These are phyloP conservation scores for Amylocarpus encephaloides DNA, from an alignment of 2,329 filamentous ascomycete genomes.

Conservation along the genomic window DNA sequence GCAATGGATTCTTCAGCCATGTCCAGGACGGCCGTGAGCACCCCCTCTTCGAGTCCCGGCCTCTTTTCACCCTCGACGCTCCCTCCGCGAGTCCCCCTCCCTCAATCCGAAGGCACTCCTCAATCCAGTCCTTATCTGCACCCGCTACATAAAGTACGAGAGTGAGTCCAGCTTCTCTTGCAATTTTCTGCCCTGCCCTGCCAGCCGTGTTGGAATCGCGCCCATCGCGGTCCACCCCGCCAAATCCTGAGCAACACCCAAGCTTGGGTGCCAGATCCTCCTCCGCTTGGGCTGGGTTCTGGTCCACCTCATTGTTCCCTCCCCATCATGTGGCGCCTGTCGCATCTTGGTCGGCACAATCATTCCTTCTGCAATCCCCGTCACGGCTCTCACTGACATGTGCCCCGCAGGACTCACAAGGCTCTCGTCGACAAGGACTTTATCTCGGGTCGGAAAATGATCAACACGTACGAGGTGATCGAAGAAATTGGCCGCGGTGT, in stretches of 20 bases:
- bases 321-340: neutral
- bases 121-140: constrained; percentile 59
- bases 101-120: constrained; percentile 44
- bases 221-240: neutral
- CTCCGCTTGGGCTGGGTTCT: too few species aligned
- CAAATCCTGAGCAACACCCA: too few species aligned
- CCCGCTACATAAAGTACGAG: constrained; percentile 66
- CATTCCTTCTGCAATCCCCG: neutral
- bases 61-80: constrained; percentile 50
- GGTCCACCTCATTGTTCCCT: neutral
- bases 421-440: constrained; percentile 85
- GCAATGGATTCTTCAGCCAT: constrained; percentile 28
- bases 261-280: too few species aligned
- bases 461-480: constrained; percentile 97
- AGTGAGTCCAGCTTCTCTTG: constrained; percentile 47
- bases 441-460: constrained; percentile 85
- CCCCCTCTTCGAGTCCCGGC: constrained; percentile 54
- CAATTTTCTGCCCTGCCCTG: neutral
- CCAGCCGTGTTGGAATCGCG: neutral
- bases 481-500: constrained; percentile 93
- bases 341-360: neutral
- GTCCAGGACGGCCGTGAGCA: constrained; percentile 40
- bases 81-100: constrained; percentile 23
- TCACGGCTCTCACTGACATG: constrained; percentile 18
- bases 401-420: constrained; percentile 64